A percentile compares a stretch with the other conserved stretches of the same genome.
phyloP scores from a whole-genome alignment of 257 asterid genomes.

The Hygrophila difformis region DNA sequence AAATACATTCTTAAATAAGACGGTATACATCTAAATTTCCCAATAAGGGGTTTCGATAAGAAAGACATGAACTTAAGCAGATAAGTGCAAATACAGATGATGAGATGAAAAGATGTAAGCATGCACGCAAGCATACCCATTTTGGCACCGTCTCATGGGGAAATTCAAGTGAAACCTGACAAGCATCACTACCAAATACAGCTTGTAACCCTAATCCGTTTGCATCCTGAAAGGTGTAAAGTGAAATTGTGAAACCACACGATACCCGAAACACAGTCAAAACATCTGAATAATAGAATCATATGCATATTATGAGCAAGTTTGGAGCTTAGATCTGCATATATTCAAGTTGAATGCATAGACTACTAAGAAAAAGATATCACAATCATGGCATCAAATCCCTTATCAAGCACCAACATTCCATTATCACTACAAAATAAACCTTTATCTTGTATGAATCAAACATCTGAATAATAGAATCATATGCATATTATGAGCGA shows the following conservation, averaged over 20 bases:
- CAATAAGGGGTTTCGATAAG: no score
- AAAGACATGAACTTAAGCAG: no score
- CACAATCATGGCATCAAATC: background rate
- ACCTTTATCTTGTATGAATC: background rate
- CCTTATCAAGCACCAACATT: background rate
- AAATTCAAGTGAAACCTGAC: conserved; percentile 62
- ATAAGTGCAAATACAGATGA: background rate
- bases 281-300: background rate
- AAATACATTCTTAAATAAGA: background rate
- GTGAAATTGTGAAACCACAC: conserved; percentile 6
- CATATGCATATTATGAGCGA: background rate
- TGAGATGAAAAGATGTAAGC: background rate
- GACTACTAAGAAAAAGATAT: background rate
- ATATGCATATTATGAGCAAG: background rate
- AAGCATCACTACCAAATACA: conserved; percentile 44
- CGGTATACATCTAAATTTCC: background rate
- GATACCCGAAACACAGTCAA: no score
- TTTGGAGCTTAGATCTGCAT: background rate
- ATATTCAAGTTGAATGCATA: background rate
- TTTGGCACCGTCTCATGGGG: conserved; percentile 72
- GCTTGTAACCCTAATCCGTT: conserved; percentile 98
- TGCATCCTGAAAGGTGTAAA: conserved; percentile 50
- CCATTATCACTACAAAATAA: background rate
- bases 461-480: background rate
- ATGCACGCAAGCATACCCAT: conserved; percentile 54